Base-by-base conservation (phyloP, 2,329 filamentous ascomycete genomes). In the Colletotrichum australisinense region DNA sequence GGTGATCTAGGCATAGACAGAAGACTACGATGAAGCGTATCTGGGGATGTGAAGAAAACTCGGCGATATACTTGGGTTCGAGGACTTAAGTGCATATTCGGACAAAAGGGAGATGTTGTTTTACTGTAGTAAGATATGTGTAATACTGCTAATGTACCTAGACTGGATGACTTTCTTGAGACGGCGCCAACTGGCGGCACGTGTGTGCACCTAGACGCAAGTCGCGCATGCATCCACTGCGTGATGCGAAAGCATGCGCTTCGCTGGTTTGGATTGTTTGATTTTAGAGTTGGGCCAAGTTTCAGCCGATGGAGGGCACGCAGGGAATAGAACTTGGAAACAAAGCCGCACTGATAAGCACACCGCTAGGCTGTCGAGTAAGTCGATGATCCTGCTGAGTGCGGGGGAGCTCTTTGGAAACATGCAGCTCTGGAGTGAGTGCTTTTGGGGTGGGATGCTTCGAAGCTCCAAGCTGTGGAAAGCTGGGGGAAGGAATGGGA, bases 211-310 rank as follows among this genome's bases (percentile, higher is more conserved):
- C 22, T 28, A 42, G 42, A 32, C 24, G 49, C 22, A 30, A 24
- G 32, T 46, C 19, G 52, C 53, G 12, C 16, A 32, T 66, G 63
- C 65, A 46, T 35, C 32, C 32, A 35, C 12, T 24, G 53, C 49
- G 35, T 59, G 55, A 30, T 52, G 62, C 5, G 52, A 5, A 60
- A 42, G 32, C 9, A 30, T 8, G 24, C 38, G 52, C 14, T 55
- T 49, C 24, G 12, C 30, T 35, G 32, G 38, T 53, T 5, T 28
- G 19, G 30, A 38, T 19, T 19, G 56, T 19, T 19, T 24, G 24
- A 24, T 64, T 22, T 69, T 65, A 64, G 59, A 69, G 62, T 69
- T 66, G 67, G 28, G 53, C 16, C 49, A 58, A 35, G 62, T 58
- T 69, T 66, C 62, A 69, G 62, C 26, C n/a, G 26, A 46, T 9